These are phyloP conservation scores for Colletotrichum liriopes DNA, from an alignment of 2,329 filamentous ascomycete species.

Conservation along the genomic window DNA sequence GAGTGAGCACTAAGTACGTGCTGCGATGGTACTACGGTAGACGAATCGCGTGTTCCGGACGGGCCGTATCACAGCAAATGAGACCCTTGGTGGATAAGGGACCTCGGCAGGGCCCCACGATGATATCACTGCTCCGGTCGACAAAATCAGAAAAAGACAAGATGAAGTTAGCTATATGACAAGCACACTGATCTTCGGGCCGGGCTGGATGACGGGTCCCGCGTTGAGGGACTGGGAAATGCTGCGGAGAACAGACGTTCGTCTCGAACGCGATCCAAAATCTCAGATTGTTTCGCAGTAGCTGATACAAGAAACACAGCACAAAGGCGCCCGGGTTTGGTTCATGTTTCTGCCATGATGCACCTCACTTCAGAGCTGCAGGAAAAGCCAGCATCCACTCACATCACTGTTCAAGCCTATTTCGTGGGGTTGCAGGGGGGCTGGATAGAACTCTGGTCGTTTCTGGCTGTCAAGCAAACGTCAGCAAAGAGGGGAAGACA, in stretches of 20 bases:
- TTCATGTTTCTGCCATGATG: slow-evolving; percentile 19
- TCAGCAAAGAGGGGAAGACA: slow-evolving; percentile 37
- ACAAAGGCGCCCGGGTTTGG: slow-evolving; percentile 4
- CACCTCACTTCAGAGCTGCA: slow-evolving; percentile 33
- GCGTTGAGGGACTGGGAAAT: not conserved
- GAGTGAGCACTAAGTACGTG: not conserved
- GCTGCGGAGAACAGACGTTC: slow-evolving; percentile 13
- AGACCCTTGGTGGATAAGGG: slow-evolving; percentile 9
- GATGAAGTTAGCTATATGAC: slow-evolving; percentile 22
- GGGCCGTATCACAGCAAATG: slow-evolving; percentile 25
- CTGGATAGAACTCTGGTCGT: slow-evolving; percentile 12
- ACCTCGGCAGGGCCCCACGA: slow-evolving; percentile 10
- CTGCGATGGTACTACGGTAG: not conserved
- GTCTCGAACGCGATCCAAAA: slow-evolving; percentile 8
- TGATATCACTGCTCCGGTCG: slow-evolving; percentile 27
- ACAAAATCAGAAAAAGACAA: slow-evolving; percentile 5
- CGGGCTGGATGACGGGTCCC: not conserved
- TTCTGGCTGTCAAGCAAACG: slow-evolving; percentile 26
- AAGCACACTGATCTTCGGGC: slow-evolving; percentile 11
- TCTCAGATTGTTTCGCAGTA: not conserved
- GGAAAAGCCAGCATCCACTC: slow-evolving; percentile 8
- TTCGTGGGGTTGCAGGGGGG: slow-evolving; percentile 40
- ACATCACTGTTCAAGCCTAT: slow-evolving; percentile 7
- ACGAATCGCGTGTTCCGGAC: slow-evolving; percentile 16
- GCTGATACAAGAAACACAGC: slow-evolving; percentile 18